These are phyloP conservation scores for Tephrocybe sp. DNA, from an alignment of 768 basidiomycete species.

Conservation along the genomic window DNA sequence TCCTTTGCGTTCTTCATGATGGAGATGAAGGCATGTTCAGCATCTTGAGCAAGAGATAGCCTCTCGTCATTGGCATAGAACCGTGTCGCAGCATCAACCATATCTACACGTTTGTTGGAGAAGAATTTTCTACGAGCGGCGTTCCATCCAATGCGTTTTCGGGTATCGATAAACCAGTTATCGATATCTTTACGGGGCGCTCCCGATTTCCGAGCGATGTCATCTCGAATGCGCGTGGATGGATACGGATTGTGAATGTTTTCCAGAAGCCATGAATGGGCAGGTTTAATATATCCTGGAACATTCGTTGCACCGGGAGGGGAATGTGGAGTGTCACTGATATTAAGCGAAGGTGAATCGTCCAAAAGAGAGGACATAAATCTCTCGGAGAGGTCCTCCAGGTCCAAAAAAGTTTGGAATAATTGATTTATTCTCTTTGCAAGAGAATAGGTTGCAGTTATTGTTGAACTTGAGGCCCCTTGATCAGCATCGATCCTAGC, in stretches of 20 bases:
- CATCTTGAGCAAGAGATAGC: conserved; percentile 16
- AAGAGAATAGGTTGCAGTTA: conserved; percentile 7
- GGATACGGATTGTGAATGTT: conserved; percentile 59
- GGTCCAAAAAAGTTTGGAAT: conserved; percentile 6
- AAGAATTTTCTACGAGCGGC: conserved; percentile 32
- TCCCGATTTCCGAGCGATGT: conserved; percentile 24
- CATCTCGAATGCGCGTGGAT: conserved; percentile 24
- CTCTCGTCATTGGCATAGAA: conserved; percentile 28
- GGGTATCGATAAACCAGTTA: conserved; percentile 48
- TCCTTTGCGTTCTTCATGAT: conserved; percentile 20
- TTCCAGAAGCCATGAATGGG: conserved; percentile 40
- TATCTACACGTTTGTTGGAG: conserved; percentile 29
- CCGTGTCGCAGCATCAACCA: conserved; percentile 36
- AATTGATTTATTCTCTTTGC: conserved; percentile 5
- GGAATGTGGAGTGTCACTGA: background rate
- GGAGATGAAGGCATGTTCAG: conserved; percentile 22
- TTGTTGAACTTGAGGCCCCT: conserved; percentile 15
- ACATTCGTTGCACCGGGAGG: background rate
- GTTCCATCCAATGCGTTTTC: conserved; percentile 60
- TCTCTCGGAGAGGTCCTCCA: conserved; percentile 9
- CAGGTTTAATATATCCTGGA: conserved; percentile 23
- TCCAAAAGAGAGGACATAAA: conserved; percentile 7
- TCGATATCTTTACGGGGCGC: conserved; percentile 34
- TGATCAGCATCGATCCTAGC: conserved; percentile 6
- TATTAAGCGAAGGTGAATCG: conserved; percentile 2